Evolutionary conservation across 306 rosid species (phyloP), one percentile per base, ranked within the genome.

Genomic region (Senna siamea): DNA sequence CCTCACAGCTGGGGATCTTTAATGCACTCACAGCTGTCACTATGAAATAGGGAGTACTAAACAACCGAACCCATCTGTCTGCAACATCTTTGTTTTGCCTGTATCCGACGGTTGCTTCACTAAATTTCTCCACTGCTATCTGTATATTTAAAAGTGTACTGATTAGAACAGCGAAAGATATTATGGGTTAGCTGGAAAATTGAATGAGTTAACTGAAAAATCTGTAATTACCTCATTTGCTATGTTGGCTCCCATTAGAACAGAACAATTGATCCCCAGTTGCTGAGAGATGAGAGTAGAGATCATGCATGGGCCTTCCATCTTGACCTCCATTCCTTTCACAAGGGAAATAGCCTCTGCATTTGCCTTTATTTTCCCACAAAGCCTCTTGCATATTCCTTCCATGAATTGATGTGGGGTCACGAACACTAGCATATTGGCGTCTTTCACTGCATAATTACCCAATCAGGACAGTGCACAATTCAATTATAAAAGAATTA

Each of bases 181-280:
- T 7, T 64, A 69, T 55, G 73, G 70, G 59, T 18, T 20, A 14
- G 53, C 30, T 11, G 10, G 28, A 19, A 70, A 40, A 13, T 48
- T 40, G 18, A 11, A 40, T 48, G 40, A 58, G 62, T 53, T 1
- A 64, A 38, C 22, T 74, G n/a, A n/a, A n/a, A n/a, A n/a, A n/a
- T n/a, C n/a, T n/a, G n/a, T n/a, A n/a, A n/a, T n/a, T n/a, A 87
- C 98, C 96, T 93, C 97, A 60, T 89, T 85, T 54, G 98, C 98
- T 53, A 93, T 93, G 76, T 93, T 93, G 41, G 97, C 98, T 10
- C 97, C 98, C 97, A 93, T 93, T 32, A 93, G 81, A 26, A 93
- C 98, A 78, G 89, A 93, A 63, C 97, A 93, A 79, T 86, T 93
- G 70, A 89, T 83, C 38, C 87, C 90, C 64, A 93, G n/a, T 51